phyloP scores from a whole-genome alignment of 2,329 filamentous ascomycete genomes.

The Aspergillus alliaceus region DNA sequence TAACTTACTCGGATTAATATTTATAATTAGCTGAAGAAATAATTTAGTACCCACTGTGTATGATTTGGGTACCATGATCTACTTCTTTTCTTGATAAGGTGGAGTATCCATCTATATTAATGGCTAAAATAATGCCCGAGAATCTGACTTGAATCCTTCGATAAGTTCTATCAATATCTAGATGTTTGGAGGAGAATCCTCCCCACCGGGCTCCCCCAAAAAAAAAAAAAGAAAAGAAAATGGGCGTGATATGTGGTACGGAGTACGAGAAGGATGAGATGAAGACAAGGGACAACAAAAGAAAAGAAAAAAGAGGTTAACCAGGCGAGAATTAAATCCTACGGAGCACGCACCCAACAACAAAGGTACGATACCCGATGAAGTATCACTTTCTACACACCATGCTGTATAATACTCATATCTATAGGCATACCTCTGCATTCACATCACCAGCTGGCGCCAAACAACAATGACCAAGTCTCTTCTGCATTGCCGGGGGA shows the following conservation, averaged over 20 bases:
- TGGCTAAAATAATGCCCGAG: not conserved
- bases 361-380: constrained; percentile 3
- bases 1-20: not conserved
- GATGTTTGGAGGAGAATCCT: no score
- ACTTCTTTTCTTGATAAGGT: not conserved
- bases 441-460: constrained; percentile 21
- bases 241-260: no score
- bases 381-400: not conserved
- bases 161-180: no score
- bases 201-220: no score
- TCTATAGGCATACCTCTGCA: not conserved
- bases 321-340: not conserved
- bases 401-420: not conserved
- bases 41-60: no score
- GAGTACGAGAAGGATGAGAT: not conserved
- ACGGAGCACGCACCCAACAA: not conserved
- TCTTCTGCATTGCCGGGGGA: not conserved
- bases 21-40: not conserved
- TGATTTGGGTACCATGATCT: not conserved
- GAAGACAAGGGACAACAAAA: not conserved
- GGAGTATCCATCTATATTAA: not conserved
- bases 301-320: no score
- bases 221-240: no score
- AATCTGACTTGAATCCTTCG: not conserved
- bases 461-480: constrained; percentile 21